phyloP scores from a whole-genome alignment of 169 alveolate species.

The Plasmodium adleri region DNA sequence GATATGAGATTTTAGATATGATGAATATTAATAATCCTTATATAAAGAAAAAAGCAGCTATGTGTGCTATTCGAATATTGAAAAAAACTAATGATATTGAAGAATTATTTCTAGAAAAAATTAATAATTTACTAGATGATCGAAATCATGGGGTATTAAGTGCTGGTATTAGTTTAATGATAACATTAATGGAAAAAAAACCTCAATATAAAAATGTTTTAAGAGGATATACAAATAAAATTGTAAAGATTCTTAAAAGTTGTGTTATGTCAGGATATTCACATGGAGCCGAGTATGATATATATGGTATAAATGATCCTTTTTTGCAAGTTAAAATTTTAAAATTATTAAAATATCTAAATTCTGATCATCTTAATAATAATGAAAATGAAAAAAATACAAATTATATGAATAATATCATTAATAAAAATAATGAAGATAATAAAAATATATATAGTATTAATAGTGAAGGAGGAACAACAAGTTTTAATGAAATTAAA shows the following conservation, averaged over 20 bases:
- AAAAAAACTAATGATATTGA: slow-evolving; percentile 83
- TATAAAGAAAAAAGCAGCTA: slow-evolving; percentile 97
- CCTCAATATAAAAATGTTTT: slow-evolving; percentile 85
- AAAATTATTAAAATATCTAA: slow-evolving; percentile 75
- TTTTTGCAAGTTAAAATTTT: slow-evolving; percentile 84
- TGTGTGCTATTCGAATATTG: slow-evolving; percentile 87
- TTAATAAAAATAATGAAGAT: neutral
- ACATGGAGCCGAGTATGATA: slow-evolving; percentile 79
- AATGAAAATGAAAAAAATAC: slow-evolving; percentile 52
- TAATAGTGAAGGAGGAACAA: neutral
- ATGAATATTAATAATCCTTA: slow-evolving; percentile 95
- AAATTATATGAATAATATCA: slow-evolving; percentile 8
- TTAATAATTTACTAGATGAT: slow-evolving; percentile 94
- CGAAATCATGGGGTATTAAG: slow-evolving; percentile 97
- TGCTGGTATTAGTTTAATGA: slow-evolving; percentile 93
- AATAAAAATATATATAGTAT: neutral
- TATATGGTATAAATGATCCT: slow-evolving; percentile 83
- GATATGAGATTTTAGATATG: slow-evolving; percentile 91
- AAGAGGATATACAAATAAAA: slow-evolving; percentile 71
- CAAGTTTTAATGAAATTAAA: neutral
- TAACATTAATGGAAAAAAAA: slow-evolving; percentile 92
- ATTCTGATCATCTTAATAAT: slow-evolving; percentile 31
- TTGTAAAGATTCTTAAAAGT: slow-evolving; percentile 77
- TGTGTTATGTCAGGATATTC: slow-evolving; percentile 75
- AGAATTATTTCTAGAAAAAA: slow-evolving; percentile 90